These are phyloP conservation scores for Aspergillus sparsus DNA, from an alignment of 495 filamentous ascomycete species.

Conservation along the genomic window DNA sequence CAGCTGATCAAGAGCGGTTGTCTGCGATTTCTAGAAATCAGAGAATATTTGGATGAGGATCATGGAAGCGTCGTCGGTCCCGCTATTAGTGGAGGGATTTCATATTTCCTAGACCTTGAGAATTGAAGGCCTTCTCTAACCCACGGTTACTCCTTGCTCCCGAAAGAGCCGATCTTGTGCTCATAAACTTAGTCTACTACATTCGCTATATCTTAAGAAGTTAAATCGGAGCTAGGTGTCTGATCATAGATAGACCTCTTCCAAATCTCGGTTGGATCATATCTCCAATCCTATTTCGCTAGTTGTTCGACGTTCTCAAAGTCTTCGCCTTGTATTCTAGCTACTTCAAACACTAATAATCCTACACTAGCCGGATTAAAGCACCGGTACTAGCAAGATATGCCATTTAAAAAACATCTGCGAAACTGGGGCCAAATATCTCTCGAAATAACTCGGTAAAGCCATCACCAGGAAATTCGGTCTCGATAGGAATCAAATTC, in stretches of 20 bases:
- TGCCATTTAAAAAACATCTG: constrained; percentile 19
- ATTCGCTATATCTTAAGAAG: too few relatives aligned
- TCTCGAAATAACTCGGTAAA: constrained; percentile 30
- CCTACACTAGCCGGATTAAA: too few relatives aligned
- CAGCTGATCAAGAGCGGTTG: constrained; percentile 8
- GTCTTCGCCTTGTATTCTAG: too few relatives aligned
- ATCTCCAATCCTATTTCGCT: too few relatives aligned
- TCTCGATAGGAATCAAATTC: constrained; percentile 8
- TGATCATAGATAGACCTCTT: too few relatives aligned
- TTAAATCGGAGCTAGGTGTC: too few relatives aligned
- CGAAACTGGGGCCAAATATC: constrained; percentile 28
- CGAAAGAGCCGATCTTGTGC: too few relatives aligned
- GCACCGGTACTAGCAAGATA: neutral
- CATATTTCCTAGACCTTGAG: constrained; percentile 22
- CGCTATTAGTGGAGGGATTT: constrained; percentile 25
- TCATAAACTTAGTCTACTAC: too few relatives aligned
- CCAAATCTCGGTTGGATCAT: too few relatives aligned
- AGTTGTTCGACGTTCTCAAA: too few relatives aligned
- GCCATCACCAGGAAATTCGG: constrained; percentile 22
- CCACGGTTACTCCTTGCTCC: too few relatives aligned
- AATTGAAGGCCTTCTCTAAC: neutral
- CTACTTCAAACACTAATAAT: too few relatives aligned
- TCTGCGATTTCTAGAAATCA: constrained; percentile 12
- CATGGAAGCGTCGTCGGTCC: constrained; percentile 31
- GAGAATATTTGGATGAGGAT: constrained; percentile 28